These are phyloP conservation scores for Coccomyxa sp. DNA, from an alignment of 139 green algal genomes.

Conservation along the genomic window DNA sequence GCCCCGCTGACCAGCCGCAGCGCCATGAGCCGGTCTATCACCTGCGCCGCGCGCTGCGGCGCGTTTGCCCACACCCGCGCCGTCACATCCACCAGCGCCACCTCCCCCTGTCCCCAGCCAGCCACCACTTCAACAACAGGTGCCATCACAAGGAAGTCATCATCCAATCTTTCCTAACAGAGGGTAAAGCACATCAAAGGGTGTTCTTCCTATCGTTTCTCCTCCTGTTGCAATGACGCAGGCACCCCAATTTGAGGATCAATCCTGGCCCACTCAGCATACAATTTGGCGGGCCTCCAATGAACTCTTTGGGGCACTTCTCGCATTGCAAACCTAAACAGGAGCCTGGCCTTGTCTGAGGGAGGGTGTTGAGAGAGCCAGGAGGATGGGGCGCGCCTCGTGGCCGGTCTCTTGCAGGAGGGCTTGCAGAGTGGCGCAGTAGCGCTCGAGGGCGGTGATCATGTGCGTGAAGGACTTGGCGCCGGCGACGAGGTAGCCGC, in stretches of 20 bases:
- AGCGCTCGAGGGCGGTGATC: slow-evolving; percentile 74
- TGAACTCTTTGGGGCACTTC: too few species aligned
- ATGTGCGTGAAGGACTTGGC: slow-evolving; percentile 82
- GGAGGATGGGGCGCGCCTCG: slow-evolving; percentile 9
- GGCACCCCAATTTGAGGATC: too few species aligned
- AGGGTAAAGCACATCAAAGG: too few species aligned
- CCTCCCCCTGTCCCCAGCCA: slow-evolving; percentile 21
- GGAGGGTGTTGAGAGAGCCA: too few species aligned
- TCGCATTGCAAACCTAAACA: too few species aligned
- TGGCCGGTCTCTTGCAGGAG: slow-evolving; percentile 26
- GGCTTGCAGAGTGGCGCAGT: slow-evolving; percentile 42
- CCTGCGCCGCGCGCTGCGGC: slow-evolving; percentile 49
- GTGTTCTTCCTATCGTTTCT: too few species aligned
- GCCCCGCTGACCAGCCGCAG: slow-evolving; percentile 38
- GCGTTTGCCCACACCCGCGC: slow-evolving; percentile 24
- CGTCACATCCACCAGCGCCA: slow-evolving; percentile 25
- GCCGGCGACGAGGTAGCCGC: slow-evolving; percentile 63
- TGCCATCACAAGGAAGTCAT: too few species aligned
- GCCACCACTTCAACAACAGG: background rate
- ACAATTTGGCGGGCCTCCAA: too few species aligned
- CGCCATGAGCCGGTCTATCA: slow-evolving; percentile 58
- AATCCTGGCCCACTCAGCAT: too few species aligned
- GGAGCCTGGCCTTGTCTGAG: too few species aligned
- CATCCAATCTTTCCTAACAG: too few species aligned
- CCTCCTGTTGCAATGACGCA: too few species aligned